Conservation (phyloP, 1,284 basidiomycete genomes). For the Ustilago loliicola region DNA sequence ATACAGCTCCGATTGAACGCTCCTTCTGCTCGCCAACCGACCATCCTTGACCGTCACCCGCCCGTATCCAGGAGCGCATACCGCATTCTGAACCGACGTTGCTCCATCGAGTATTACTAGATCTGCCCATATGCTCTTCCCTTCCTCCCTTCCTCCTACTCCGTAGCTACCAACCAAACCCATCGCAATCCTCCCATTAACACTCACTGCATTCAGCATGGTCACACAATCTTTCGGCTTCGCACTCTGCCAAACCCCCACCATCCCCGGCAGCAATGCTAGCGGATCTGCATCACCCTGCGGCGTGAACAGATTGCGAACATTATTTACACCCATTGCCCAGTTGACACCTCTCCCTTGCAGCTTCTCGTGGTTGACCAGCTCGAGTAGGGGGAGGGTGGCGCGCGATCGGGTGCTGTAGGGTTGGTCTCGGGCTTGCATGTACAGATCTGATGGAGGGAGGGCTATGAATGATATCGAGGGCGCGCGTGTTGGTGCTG, state of each 20-base stretch:
- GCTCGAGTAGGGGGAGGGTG: constrained; percentile 29
- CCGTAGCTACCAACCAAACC: neutral
- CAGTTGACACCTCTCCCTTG: constrained; percentile 9
- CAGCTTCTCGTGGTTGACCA: constrained; percentile 4
- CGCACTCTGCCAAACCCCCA: constrained; percentile 47
- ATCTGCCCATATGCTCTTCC: constrained; percentile 13
- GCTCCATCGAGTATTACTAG: constrained; percentile 21
- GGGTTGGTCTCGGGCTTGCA: constrained; percentile 40
- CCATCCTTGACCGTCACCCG: constrained; percentile 28
- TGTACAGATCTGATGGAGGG: constrained; percentile 49
- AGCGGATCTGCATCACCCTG: constrained; percentile 56
- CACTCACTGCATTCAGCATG: constrained; percentile 22
- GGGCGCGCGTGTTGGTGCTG: neutral
- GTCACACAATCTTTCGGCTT: constrained; percentile 21
- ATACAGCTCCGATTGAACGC: constrained; percentile 12
- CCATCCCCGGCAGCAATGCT: constrained; percentile 40
- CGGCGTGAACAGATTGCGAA: constrained; percentile 54
- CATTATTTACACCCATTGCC: constrained; percentile 49
- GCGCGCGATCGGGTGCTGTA: constrained; percentile 34
- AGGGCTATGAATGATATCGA: constrained; percentile 35
- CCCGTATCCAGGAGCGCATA: constrained; percentile 20
- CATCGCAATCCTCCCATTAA: constrained; percentile 5
- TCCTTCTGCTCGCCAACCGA: constrained; percentile 7
- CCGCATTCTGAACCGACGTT: constrained; percentile 14
- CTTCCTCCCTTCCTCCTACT: neutral